Evolutionary conservation across 2,329 filamentous ascomycete species (phyloP).

Genomic region (Sordariomycetes sp.): DNA sequence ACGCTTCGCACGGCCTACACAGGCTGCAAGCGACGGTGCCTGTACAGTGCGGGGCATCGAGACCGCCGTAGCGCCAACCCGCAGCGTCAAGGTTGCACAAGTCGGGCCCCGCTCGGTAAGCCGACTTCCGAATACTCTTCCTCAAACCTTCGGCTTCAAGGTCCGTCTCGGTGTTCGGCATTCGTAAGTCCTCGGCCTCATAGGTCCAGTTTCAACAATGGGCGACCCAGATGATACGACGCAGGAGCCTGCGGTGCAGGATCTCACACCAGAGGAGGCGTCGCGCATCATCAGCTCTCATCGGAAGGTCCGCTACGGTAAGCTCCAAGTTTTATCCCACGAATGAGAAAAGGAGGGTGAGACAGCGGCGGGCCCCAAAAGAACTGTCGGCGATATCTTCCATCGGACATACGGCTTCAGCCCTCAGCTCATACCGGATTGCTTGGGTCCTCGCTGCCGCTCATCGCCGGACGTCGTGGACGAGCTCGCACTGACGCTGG

Average conservation of each 20-base stretch:
- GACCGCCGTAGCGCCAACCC: too few relatives aligned
- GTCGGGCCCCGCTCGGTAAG: neutral
- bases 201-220: constrained; percentile 1
- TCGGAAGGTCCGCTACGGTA: constrained; percentile 56
- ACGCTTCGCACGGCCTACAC: too few relatives aligned
- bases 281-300: constrained; percentile 57
- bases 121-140: neutral
- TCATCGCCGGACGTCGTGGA: neutral
- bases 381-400: neutral
- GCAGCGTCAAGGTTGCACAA: neutral
- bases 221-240: constrained; percentile 16
- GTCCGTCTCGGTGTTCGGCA: constrained; percentile 20
- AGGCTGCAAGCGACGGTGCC: too few relatives aligned
- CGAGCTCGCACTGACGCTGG: constrained; percentile 2
- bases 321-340: constrained; percentile 14
- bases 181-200: constrained; percentile 11
- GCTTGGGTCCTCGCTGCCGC: neutral
- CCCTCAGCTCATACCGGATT: neutral
- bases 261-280: constrained; percentile 51
- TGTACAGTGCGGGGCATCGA: too few relatives aligned
- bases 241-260: constrained; percentile 34
- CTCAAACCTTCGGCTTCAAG: neutral
- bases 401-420: neutral
- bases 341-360: neutral
- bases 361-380: neutral